These are phyloP conservation scores for Thymus quinquecostatus DNA, from an alignment of 257 asterid genomes.

Conservation along the genomic window DNA sequence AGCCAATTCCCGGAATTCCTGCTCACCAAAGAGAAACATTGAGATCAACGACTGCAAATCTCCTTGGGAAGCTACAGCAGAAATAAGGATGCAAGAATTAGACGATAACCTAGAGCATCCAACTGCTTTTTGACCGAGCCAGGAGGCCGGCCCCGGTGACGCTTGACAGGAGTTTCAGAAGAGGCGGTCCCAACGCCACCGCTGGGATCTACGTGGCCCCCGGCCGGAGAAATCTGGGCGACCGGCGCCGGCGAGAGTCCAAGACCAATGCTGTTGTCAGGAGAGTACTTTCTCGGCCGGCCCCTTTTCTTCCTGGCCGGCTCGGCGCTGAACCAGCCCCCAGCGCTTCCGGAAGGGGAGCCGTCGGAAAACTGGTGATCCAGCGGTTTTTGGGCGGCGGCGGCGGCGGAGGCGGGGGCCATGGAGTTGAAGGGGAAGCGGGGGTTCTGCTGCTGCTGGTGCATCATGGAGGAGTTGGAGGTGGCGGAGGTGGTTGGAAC, in stretches of 20 bases:
- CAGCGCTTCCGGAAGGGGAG: constrained; percentile 49
- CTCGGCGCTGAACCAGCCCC: constrained; percentile 58
- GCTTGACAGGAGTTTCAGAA: constrained; percentile 40
- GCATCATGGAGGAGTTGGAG: constrained; percentile 44
- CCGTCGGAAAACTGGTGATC: constrained; percentile 62
- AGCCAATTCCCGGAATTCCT: constrained; percentile 55
- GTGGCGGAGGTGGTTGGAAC: constrained; percentile 34
- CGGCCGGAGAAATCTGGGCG: constrained; percentile 48
- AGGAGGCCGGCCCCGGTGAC: constrained; percentile 55
- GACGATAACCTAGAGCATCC: constrained; percentile 45
- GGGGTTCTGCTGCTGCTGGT: constrained; percentile 43
- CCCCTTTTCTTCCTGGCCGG: constrained; percentile 80
- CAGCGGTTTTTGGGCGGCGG: constrained; percentile 36
- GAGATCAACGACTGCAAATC: background rate
- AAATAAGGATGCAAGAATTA: background rate
- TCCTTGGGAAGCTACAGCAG: background rate
- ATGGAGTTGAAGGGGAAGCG: constrained; percentile 62
- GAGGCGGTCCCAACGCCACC: constrained; percentile 43
- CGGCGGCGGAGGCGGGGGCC: constrained; percentile 32
- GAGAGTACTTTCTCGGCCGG: constrained; percentile 84
- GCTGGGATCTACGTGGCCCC: constrained; percentile 37
- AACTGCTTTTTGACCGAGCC: constrained; percentile 51
- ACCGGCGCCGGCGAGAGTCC: constrained; percentile 70
- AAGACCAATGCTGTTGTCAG: constrained; percentile 74
- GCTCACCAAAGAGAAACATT: constrained; percentile 24